A percentile compares a stretch with the other conserved stretches of the same genome.
Evolutionary conservation across 352 stramenopile genomes (phyloP).

Genomic region (Pythium volutum): DNA sequence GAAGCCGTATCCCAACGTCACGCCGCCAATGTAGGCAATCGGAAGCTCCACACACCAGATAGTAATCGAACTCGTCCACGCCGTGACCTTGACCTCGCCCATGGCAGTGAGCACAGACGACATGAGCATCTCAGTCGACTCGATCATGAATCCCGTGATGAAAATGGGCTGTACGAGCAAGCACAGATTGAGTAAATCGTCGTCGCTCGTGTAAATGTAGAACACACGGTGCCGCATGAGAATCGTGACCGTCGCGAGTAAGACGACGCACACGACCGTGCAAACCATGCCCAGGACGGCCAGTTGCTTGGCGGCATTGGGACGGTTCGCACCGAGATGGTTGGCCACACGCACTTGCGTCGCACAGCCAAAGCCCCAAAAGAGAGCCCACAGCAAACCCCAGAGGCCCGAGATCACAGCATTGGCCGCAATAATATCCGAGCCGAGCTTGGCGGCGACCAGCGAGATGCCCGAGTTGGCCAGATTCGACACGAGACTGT

Average conservation of each 20-base stretch:
- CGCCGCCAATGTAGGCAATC: constrained; percentile 35
- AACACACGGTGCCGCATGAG: constrained; percentile 37
- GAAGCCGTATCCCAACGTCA: constrained; percentile 46
- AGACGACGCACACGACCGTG: constrained; percentile 45
- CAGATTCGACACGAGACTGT: constrained; percentile 70
- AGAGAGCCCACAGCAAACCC: constrained; percentile 68
- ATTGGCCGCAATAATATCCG: constrained; percentile 76
- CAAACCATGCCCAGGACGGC: constrained; percentile 59
- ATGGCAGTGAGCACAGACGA: constrained; percentile 46
- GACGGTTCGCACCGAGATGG: constrained; percentile 66
- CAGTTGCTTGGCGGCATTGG: constrained; percentile 57
- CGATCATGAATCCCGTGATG: constrained; percentile 41
- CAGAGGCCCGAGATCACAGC: constrained; percentile 66
- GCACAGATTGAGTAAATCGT: constrained; percentile 41
- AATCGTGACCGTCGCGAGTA: constrained; percentile 38
- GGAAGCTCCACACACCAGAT: constrained; percentile 51
- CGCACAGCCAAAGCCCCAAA: constrained; percentile 77
- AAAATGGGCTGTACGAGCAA: constrained; percentile 52
- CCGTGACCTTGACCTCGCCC: constrained; percentile 49
- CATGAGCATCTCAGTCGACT: constrained; percentile 51
- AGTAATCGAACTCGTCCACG: constrained; percentile 38
- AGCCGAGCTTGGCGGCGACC: constrained; percentile 66
- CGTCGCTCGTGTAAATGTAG: constrained; percentile 47
- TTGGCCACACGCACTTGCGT: constrained; percentile 79
- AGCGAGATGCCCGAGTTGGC: constrained; percentile 68